These are phyloP conservation scores for Carex littledalei DNA, from an alignment of 176 grass and related monocot species.

Conservation along the genomic window DNA sequence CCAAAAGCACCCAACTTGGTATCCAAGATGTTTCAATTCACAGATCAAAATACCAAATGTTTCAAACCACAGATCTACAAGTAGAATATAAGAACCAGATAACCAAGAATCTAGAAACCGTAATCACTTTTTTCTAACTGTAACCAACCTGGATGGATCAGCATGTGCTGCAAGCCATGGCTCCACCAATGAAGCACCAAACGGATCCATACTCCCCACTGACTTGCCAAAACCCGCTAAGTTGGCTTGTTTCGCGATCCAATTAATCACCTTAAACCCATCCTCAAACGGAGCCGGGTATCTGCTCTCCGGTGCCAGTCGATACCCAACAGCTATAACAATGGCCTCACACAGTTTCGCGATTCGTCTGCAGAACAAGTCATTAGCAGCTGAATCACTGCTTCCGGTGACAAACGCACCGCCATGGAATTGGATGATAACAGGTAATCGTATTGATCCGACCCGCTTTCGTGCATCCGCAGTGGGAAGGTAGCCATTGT, in stretches of 20 bases:
- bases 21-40: not conserved
- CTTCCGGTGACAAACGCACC: conserved; percentile 62
- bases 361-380: conserved; percentile 62
- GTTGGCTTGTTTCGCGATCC: conserved; percentile 81
- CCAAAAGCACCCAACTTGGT: not conserved
- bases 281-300: conserved; percentile 75
- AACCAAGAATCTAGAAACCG: not conserved
- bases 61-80: not conserved
- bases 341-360: conserved; percentile 66
- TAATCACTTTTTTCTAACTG: not conserved
- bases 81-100: not conserved
- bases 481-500: conserved; percentile 60
- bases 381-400: conserved; percentile 57
- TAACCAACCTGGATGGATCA: conserved; percentile 67
- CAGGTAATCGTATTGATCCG: conserved; percentile 42
- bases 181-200: conserved; percentile 62
- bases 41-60: not conserved
- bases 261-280: conserved; percentile 57
- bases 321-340: conserved; percentile 68
- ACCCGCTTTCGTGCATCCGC: not conserved
- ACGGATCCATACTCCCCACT: conserved; percentile 41
- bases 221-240: conserved; percentile 57
- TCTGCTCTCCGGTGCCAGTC: conserved; percentile 67
- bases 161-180: conserved; percentile 81
- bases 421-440: conserved; percentile 78